A percentile compares a stretch with the other conserved stretches of the same genome.
phyloP scores from a whole-genome alignment of 768 basidiomycete genomes.

The Leccinellum luteum region DNA sequence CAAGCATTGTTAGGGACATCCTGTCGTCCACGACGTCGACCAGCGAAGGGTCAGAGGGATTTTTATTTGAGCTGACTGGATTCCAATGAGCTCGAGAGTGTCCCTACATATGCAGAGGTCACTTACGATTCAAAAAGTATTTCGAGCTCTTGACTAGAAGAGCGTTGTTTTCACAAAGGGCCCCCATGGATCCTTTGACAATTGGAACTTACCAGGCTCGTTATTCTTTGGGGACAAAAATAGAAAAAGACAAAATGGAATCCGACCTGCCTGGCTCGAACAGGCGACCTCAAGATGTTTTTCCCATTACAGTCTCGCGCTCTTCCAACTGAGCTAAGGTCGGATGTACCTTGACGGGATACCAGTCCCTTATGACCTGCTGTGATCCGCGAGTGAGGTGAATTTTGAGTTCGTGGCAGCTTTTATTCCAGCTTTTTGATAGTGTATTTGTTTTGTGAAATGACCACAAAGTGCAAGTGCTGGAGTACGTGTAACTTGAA shows the following conservation, averaged over 20 bases:
- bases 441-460: too few relatives aligned
- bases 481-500: too few relatives aligned
- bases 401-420: too few relatives aligned
- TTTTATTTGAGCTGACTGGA: background rate
- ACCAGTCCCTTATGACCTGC: too few relatives aligned
- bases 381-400: too few relatives aligned
- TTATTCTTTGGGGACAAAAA: too few relatives aligned
- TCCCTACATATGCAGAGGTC: background rate
- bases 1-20: background rate
- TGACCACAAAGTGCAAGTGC: too few relatives aligned
- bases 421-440: too few relatives aligned
- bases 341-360: background rate
- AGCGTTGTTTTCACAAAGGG: too few relatives aligned
- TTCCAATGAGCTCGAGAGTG: background rate
- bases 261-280: constrained; percentile 63
- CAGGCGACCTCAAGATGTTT: constrained; percentile 55
- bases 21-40: background rate
- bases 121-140: background rate
- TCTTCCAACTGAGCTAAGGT: constrained; percentile 48
- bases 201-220: too few relatives aligned
- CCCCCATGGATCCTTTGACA: too few relatives aligned
- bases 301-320: constrained; percentile 45
- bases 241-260: background rate
- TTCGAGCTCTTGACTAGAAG: too few relatives aligned
- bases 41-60: background rate